These are phyloP conservation scores for Crassisporium funariophilum DNA, from an alignment of 768 basidiomycete species.

Conservation along the genomic window DNA sequence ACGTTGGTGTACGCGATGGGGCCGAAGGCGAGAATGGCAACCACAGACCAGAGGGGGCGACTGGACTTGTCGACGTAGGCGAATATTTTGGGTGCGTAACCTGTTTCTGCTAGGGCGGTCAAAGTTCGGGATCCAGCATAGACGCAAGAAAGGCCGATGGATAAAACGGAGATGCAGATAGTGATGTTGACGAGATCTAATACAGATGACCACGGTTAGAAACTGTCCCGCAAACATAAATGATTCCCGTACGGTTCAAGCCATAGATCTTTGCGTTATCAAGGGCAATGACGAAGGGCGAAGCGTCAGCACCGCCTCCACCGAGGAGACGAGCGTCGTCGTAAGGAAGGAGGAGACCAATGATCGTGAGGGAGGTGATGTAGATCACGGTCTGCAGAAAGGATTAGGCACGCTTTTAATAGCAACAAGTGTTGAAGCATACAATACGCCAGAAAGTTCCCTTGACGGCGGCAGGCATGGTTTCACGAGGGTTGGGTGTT, in stretches of 20 bases:
- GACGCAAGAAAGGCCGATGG: conserved; percentile 47
- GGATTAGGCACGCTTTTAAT: neutral
- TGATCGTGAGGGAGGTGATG: conserved; percentile 44
- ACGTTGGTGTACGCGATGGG: conserved; percentile 45
- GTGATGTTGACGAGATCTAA: conserved; percentile 43
- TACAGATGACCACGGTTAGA: conserved; percentile 2
- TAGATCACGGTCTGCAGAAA: conserved; percentile 44
- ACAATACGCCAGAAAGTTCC: conserved; percentile 52
- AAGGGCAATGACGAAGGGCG: conserved; percentile 48
- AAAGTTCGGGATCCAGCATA: conserved; percentile 49
- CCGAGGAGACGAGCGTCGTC: conserved; percentile 38
- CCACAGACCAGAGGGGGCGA: conserved; percentile 45
- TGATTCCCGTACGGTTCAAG: conserved; percentile 34
- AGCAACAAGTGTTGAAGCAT: conserved; percentile 10
- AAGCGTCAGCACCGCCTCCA: conserved; percentile 42
- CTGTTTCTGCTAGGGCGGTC: conserved; percentile 48
- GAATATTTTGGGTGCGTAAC: conserved; percentile 47
- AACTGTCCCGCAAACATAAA: neutral
- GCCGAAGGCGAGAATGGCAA: conserved; percentile 38
- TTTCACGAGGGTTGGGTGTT: conserved; percentile 46
- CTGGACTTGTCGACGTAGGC: conserved; percentile 48
- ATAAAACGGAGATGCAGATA: conserved; percentile 48
- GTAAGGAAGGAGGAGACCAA: conserved; percentile 42
- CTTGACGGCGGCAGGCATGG: conserved; percentile 48
- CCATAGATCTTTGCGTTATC: conserved; percentile 43